These are phyloP conservation scores for Durotheca rogersii DNA, from an alignment of 495 filamentous ascomycete genomes.

Conservation along the genomic window DNA sequence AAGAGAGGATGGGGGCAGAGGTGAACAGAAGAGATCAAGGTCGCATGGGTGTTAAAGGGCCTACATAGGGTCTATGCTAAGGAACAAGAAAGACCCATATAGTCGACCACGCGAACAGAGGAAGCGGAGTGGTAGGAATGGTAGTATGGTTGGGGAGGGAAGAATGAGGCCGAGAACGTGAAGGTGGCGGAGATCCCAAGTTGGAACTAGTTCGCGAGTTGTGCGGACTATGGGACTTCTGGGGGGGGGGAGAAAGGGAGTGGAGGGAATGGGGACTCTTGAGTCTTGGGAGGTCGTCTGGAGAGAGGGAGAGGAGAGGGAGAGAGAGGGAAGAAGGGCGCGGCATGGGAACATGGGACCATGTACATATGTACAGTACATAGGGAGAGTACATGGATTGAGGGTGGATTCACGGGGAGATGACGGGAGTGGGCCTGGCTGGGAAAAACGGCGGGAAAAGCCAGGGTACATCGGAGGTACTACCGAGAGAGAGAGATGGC, in stretches of 20 bases:
- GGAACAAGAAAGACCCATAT: slow-evolving; percentile 26
- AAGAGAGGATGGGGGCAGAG: slow-evolving; percentile 21
- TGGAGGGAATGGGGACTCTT: no score
- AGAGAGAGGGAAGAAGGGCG: slow-evolving; percentile 3
- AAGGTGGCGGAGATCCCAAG: slow-evolving; percentile 22
- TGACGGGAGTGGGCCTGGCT: background rate
- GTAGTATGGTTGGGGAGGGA: slow-evolving; percentile 16
- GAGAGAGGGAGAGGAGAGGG: slow-evolving; percentile 13
- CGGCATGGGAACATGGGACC: no score
- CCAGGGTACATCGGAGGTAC: background rate
- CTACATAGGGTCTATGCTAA: slow-evolving; percentile 17
- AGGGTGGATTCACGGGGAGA: no score
- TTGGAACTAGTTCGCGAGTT: slow-evolving; percentile 27
- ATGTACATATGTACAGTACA: no score
- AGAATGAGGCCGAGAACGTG: slow-evolving; percentile 33
- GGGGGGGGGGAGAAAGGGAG: slow-evolving; percentile 5
- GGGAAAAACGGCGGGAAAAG: slow-evolving; percentile 28
- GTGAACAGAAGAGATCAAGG: slow-evolving; percentile 23
- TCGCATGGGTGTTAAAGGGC: no score
- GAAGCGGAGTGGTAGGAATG: slow-evolving; percentile 9
- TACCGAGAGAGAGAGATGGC: no score
- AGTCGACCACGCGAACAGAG: slow-evolving; percentile 12
- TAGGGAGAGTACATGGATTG: no score
- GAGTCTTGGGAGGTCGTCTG: background rate
- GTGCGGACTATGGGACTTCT: slow-evolving; percentile 1